A percentile compares a stretch with the other conserved stretches of the same genome.
Conservation (phyloP, 1,284 basidiomycete species). For the Trametes versicolor region DNA sequence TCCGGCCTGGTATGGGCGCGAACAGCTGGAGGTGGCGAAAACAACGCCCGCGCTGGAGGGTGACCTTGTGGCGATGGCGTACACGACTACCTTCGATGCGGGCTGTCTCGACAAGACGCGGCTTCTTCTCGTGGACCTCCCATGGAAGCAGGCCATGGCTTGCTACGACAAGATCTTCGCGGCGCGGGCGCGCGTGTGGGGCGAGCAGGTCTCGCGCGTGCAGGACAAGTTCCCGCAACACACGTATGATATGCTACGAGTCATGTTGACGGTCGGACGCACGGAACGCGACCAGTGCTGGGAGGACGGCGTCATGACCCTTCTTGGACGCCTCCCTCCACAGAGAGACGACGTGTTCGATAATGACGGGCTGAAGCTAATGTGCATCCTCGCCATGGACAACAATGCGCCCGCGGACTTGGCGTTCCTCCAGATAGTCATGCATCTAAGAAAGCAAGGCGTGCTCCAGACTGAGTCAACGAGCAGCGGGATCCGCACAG, state of each 20-base stretch:
- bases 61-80: conserved; percentile 25
- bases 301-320: conserved; percentile 6
- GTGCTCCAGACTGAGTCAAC: neutral
- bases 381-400: conserved; percentile 20
- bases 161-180: conserved; percentile 23
- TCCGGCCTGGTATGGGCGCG: conserved; percentile 27
- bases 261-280: conserved; percentile 12
- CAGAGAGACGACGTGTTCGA: conserved; percentile 7
- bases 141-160: conserved; percentile 23
- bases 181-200: conserved; percentile 23
- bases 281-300: conserved; percentile 14
- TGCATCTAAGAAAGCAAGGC: conserved; percentile 21
- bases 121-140: conserved; percentile 18
- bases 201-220: conserved; percentile 7
- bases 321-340: conserved; percentile 16
- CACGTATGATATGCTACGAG: conserved; percentile 22
- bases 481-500: conserved; percentile 12
- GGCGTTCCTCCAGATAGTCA: conserved; percentile 24
- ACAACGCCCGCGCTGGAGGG: conserved; percentile 23
- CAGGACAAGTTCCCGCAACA: conserved; percentile 23
- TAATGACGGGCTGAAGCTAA: conserved; percentile 12
- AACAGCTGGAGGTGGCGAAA: conserved; percentile 24
- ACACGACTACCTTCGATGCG: conserved; percentile 27
- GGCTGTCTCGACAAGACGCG: conserved; percentile 14
- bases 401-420: conserved; percentile 15